Evolutionary conservation across 495 filamentous ascomycete genomes (phyloP), one percentile per base, ranked within the genome.

Genomic region (Lophiotrema nucula): DNA sequence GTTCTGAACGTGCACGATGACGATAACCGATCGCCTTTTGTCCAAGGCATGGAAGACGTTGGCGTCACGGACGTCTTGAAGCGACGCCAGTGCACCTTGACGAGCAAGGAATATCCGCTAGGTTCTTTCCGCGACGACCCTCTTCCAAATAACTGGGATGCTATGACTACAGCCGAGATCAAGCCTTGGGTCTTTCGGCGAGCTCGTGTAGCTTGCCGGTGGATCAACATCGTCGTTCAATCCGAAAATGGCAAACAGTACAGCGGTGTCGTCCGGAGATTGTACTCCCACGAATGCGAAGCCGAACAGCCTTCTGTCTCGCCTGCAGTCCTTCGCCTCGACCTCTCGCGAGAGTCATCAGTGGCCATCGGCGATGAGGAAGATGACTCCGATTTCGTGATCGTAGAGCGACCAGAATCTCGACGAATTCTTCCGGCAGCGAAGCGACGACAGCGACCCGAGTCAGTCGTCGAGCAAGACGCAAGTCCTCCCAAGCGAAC

Each of bases 1-100:
- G 54, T 87, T 0, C 66, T 80, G 0, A 59, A 78, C 15, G 57
- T 83, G 2, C 70, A 77, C 37, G 64, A 67, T 6, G 72, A 76
- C 27, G 77, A 83, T 55, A 27, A 52, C n/a, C 25, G 43, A n/a
- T 69, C 0, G 54, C 62, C 11, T 48, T 72, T 2, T 15, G 64
- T 75, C 3, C 79, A 84, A 54, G 69, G 71, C 0, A 68, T 80
- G 0, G 69, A 81, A 2, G 75, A 78, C 0, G 45, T 82, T 10
- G 43, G 71, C 0, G 27, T 78, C 0, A 42, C 53, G 0, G 56
- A 73, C 0, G 62, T 83, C 1, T 42, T 72, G 0, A 56, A 58
- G 13, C 39, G 65, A 2, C 68, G 84, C 4, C 63, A 73, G 0
- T 66, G 85, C 8, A 64, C 76, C 3, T 48, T 80, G 2, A 87